Base-by-base conservation (phyloP, 441 rosid species). In the Brassica balearica region DNA sequence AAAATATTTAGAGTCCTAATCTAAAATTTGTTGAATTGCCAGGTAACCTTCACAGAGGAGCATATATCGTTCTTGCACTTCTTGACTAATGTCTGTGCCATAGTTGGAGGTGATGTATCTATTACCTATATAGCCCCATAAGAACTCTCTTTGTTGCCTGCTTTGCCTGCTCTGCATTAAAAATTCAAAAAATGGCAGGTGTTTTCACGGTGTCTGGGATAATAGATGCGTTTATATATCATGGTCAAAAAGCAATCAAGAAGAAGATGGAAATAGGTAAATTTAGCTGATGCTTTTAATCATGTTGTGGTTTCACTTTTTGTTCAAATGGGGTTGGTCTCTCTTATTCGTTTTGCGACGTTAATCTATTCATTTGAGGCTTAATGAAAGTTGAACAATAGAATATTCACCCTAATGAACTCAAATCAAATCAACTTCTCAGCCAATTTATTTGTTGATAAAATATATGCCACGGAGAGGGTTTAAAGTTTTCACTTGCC, bases 231-330 rank as follows among this genome's bases (percentile, higher is more conserved):
- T 92, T 94, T 72, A 60, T 96, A 76, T 96, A 92, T 77, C 97
- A 96, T 77, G 97, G 99, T 68, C 97, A 96, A 71, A 96, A 61
- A 86, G 97, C 93, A 80, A 92, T 93, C 81, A 93, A 90, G 90
- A 95, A 91, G 91, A 93, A 95, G 88, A 93, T 93, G 87, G 98
- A 92, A 81, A 82, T 95, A 2, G 98, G 99, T 79, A 95, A 92
- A 85, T 89, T 88, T 60, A 95, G 88, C 77, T 95, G 88, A 95
- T 82, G 53, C n/a, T 65, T 17, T 38, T 46, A 29, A 43, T 62
- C 43, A 32, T 38, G n/a, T 11, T 11, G 8, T 36, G 8, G 15
- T 14, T 32, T 51, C 8, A 20, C 12, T 70, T 61, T 79, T 51
- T 69, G 46, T 61, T 65, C 51, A 43, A 43, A 11, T 43, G 51